These are phyloP conservation scores for Helotiales sp. DNA, from an alignment of 2,329 filamentous ascomycete species.

Conservation along the genomic window DNA sequence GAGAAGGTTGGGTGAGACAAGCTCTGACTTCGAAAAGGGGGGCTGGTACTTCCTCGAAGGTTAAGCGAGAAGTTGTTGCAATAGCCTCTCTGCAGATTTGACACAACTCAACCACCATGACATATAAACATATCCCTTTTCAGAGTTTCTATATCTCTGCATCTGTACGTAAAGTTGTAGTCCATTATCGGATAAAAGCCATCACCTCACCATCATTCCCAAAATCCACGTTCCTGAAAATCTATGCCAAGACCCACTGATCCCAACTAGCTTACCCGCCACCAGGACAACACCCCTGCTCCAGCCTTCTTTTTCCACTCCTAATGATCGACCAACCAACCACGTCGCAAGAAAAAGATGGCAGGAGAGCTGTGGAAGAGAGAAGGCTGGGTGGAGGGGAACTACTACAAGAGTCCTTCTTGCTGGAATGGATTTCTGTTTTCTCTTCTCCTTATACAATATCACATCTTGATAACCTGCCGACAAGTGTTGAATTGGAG, in stretches of 20 bases:
- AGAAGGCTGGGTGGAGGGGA: neutral
- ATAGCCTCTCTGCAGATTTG: too few species aligned
- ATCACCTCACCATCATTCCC: neutral
- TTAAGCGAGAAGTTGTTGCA: slow-evolving; percentile 1
- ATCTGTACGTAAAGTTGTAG: too few species aligned
- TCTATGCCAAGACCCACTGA: neutral
- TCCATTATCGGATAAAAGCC: neutral
- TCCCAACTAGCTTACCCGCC: neutral
- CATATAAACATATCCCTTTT: too few species aligned
- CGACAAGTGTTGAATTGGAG: too few species aligned
- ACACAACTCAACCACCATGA: too few species aligned
- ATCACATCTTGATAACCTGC: too few species aligned
- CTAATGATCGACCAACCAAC: neutral
- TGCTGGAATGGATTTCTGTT: neutral
- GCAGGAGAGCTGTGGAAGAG: neutral
- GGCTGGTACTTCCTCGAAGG: neutral
- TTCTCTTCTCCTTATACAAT: neutral
- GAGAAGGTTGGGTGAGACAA: neutral
- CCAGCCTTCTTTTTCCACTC: neutral
- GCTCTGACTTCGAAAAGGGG: neutral
- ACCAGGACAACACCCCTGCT: neutral
- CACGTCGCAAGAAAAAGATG: slow-evolving; percentile 1
- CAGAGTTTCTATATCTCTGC: too few species aligned
- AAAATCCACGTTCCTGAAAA: neutral
- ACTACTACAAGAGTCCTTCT: slow-evolving; percentile 6